Evolutionary conservation across 331 rosid genomes (phyloP).

Genomic region (Dryas integrifolia): DNA sequence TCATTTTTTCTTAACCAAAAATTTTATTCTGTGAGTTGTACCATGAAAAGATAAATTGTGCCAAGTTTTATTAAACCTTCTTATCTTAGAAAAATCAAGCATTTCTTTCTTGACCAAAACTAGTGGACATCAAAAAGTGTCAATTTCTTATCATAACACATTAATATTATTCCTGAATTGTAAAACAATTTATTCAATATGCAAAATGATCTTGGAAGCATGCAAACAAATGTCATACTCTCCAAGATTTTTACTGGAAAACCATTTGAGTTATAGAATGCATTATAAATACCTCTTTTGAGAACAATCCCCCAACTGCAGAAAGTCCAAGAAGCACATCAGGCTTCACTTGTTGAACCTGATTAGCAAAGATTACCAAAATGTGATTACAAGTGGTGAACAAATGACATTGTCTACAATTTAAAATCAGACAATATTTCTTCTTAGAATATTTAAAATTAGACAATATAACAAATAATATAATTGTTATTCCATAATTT

Average conservation of each 20-base stretch:
- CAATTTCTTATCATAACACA: neutral
- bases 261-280: neutral
- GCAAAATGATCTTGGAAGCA: neutral
- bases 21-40: neutral
- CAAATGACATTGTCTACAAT: neutral
- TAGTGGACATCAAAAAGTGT: neutral
- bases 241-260: conserved; percentile 4
- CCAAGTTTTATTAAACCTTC: neutral
- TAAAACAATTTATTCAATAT: neutral
- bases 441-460: neutral
- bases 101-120: neutral
- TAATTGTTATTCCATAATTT: neutral
- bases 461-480: neutral
- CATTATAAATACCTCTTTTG: conserved; percentile 64
- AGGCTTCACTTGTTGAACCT: conserved; percentile 93
- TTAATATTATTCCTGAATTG: conserved; percentile 2
- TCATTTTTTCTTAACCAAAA: neutral
- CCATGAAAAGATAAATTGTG: neutral
- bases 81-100: neutral
- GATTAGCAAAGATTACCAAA: conserved; percentile 35
- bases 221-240: neutral
- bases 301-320: conserved; percentile 97
- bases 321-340: conserved; percentile 99
- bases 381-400: conserved; percentile 16
- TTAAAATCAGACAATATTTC: neutral